Conservation (phyloP, 2,329 filamentous ascomycete species). For the Fusarium sublunatum region DNA sequence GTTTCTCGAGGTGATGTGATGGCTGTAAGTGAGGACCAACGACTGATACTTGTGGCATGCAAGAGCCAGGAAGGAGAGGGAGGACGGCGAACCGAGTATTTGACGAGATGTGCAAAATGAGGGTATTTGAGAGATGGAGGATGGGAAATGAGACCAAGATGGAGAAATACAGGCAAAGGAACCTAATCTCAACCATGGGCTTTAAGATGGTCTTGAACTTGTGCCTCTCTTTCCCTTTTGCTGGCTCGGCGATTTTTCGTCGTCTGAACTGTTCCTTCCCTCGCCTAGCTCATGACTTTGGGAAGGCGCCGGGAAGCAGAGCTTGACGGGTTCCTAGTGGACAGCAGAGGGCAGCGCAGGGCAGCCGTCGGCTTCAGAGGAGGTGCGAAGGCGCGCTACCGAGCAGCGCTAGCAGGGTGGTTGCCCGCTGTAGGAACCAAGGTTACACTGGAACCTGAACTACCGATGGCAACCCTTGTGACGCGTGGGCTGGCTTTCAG, state of each 20-base stretch:
- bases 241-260: slow-evolving; percentile 14
- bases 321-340: slow-evolving; percentile 25
- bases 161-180: slow-evolving; percentile 10
- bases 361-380: background rate
- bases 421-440: background rate
- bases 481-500: slow-evolving; percentile 9
- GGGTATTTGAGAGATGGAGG: background rate
- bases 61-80: slow-evolving; percentile 27
- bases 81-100: background rate
- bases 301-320: slow-evolving; percentile 20
- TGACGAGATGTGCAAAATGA: slow-evolving; percentile 9
- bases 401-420: background rate
- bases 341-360: background rate
- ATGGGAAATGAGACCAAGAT: slow-evolving; percentile 3
- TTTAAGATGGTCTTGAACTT: slow-evolving; percentile 22
- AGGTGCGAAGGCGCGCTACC: slow-evolving; percentile 11
- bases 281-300: slow-evolving; percentile 24
- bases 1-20: slow-evolving; percentile 21
- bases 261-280: slow-evolving; percentile 28
- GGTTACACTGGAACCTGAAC: slow-evolving; percentile 31
- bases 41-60: background rate
- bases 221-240: slow-evolving; percentile 25
- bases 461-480: slow-evolving; percentile 28
- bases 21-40: slow-evolving; percentile 7
- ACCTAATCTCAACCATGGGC: slow-evolving; percentile 9